Conservation (phyloP, 805 yeast species). For the Wickerhamiella australiensis region DNA sequence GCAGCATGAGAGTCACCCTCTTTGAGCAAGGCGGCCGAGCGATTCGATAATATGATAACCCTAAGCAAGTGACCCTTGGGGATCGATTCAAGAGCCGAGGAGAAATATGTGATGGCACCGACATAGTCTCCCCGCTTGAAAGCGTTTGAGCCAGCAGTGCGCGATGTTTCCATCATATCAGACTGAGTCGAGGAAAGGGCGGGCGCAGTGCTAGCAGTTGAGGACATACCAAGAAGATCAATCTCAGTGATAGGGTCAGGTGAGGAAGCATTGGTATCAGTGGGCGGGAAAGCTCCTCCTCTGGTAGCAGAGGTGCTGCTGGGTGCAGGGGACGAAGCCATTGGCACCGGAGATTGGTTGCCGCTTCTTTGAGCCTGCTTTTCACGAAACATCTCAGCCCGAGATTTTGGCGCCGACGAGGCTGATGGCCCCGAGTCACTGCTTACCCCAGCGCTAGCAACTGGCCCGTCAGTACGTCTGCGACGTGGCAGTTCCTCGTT, state of each 20-base stretch:
- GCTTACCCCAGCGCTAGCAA: background rate
- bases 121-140: constrained; percentile 78
- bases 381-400: constrained; percentile 15
- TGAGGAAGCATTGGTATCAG: background rate
- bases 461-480: background rate
- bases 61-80: constrained; percentile 55
- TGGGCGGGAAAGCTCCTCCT: background rate
- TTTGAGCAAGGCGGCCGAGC: constrained; percentile 54
- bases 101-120: constrained; percentile 49
- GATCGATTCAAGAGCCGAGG: constrained; percentile 41
- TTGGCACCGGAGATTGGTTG: background rate
- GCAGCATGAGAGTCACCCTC: constrained; percentile 57
- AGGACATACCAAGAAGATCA: constrained; percentile 17
- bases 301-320: constrained; percentile 1
- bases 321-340: background rate
- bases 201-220: constrained; percentile 16
- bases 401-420: constrained; percentile 3
- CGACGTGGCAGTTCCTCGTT: constrained; percentile 4
- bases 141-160: constrained; percentile 42
- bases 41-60: constrained; percentile 61
- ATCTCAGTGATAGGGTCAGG: constrained; percentile 10
- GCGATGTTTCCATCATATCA: constrained; percentile 24
- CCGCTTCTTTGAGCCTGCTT: constrained; percentile 12
- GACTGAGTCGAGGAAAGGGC: constrained; percentile 23
- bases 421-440: too few species aligned